Evolutionary conservation across 2,329 filamentous ascomycete species (phyloP).

Genomic region (Phoma sp.): DNA sequence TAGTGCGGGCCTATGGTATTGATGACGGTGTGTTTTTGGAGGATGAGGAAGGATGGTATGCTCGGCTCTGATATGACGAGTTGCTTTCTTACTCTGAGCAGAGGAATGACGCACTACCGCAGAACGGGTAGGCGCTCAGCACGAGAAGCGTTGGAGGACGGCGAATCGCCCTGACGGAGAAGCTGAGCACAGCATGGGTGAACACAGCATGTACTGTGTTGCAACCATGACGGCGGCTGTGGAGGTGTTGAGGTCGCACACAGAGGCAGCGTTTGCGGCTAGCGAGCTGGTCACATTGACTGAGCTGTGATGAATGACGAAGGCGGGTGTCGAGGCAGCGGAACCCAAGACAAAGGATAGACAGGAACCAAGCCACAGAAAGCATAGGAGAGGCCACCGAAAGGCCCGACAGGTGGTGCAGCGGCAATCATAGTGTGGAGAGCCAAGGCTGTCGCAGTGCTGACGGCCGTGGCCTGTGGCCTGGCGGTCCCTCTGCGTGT

Average conservation of each 20-base stretch:
- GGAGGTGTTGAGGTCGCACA: constrained; percentile 6
- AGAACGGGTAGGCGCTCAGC: not conserved
- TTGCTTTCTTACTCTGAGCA: constrained; percentile 2
- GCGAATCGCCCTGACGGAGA: constrained; percentile 11
- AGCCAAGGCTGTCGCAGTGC: constrained; percentile 25
- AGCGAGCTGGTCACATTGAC: too few species aligned
- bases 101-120: constrained; percentile 2
- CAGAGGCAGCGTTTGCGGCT: not conserved
- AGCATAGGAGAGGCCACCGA: constrained; percentile 26
- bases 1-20: not conserved
- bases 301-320: constrained; percentile 2
- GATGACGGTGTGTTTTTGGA: constrained; percentile 1
- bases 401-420: constrained; percentile 22
- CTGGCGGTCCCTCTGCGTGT: constrained; percentile 22
- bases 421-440: constrained; percentile 43
- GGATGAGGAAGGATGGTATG: not conserved
- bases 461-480: not conserved
- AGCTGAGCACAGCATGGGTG: constrained; percentile 6
- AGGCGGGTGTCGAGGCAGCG: constrained; percentile 4
- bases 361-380: constrained; percentile 11
- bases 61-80: not conserved
- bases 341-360: constrained; percentile 1
- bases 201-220: constrained; percentile 12
- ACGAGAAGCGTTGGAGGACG: constrained; percentile 1
- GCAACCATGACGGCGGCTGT: constrained; percentile 12